Conservation (phyloP, 352 stramenopile species). For the Globisporangium solare region DNA sequence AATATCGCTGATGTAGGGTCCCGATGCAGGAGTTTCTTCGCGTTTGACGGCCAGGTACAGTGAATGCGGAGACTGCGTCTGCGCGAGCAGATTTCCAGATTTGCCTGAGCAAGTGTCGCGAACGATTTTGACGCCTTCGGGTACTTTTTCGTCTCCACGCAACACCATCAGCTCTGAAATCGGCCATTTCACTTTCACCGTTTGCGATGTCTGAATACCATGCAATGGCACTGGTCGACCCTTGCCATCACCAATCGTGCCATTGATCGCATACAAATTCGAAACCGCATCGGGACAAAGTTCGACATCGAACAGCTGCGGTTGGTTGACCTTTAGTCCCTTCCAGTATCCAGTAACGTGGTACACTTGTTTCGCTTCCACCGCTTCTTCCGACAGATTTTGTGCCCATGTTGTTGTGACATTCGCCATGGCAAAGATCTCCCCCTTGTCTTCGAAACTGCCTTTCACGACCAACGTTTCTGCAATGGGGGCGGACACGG, state of each 20-base stretch:
- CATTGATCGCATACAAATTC: conserved; percentile 43
- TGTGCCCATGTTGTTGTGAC: conserved; percentile 38
- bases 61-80: conserved; percentile 66
- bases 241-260: conserved; percentile 67
- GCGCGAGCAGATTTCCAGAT: conserved; percentile 64
- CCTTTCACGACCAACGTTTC: conserved; percentile 62
- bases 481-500: conserved; percentile 46
- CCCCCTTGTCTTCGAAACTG: conserved; percentile 64
- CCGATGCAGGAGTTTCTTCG: conserved; percentile 37
- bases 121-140: conserved; percentile 62
- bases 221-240: conserved; percentile 48
- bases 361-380: conserved; percentile 28
- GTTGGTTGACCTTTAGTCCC: conserved; percentile 51
- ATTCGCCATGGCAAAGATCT: conserved; percentile 55
- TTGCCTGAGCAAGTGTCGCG: conserved; percentile 67
- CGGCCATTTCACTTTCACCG: conserved; percentile 68
- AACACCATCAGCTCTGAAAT: conserved; percentile 72
- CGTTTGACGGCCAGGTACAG: conserved; percentile 74
- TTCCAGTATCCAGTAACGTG: conserved; percentile 75
- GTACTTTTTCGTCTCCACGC: conserved; percentile 67
- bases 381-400: conserved; percentile 19
- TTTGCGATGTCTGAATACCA: conserved; percentile 53
- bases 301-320: conserved; percentile 77
- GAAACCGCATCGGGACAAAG: conserved; percentile 32
- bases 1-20: conserved; percentile 59